Percentiles rank a stretch among this genome's conserved stretches.
These are phyloP conservation scores for Aspergillus coremiiformis DNA, from an alignment of 495 filamentous ascomycete genomes.

Conservation along the genomic window DNA sequence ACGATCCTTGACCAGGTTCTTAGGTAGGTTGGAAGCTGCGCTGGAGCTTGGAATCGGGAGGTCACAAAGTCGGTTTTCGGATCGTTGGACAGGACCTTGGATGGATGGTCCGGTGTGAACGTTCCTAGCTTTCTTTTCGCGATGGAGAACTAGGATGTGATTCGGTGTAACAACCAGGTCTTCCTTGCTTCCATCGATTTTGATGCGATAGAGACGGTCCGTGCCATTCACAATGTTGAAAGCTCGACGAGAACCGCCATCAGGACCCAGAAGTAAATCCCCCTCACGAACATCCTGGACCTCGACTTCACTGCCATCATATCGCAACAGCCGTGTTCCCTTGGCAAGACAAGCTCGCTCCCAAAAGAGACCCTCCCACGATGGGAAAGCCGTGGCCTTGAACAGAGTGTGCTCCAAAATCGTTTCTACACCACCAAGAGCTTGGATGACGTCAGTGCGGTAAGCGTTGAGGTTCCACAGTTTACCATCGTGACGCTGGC, in stretches of 20 bases:
- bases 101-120: constrained; percentile 2
- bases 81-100: background rate
- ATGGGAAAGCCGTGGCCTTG: constrained; percentile 97
- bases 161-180: constrained; percentile 42
- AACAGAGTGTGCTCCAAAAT: constrained; percentile 98
- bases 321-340: constrained; percentile 31
- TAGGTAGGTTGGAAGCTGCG: no score
- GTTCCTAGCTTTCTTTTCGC: constrained; percentile 17
- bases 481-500: constrained; percentile 95
- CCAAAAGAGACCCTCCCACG: constrained; percentile 99
- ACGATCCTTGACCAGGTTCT: no score
- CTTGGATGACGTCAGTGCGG: constrained; percentile 96
- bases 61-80: no score
- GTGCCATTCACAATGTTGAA: constrained; percentile 42
- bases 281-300: constrained; percentile 44
- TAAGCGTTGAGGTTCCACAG: constrained; percentile 99
- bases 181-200: constrained; percentile 29
- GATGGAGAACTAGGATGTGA: constrained; percentile 40
- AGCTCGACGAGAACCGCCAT: constrained; percentile 37
- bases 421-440: constrained; percentile 97
- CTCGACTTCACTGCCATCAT: constrained; percentile 34
- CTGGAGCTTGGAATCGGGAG: no score
- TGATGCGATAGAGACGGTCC: constrained; percentile 40
- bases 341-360: constrained; percentile 62
- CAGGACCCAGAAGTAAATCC: constrained; percentile 41